Base-by-base conservation (phyloP, 2,329 filamentous ascomycete genomes). In the Aureobasidium melanogenum region DNA sequence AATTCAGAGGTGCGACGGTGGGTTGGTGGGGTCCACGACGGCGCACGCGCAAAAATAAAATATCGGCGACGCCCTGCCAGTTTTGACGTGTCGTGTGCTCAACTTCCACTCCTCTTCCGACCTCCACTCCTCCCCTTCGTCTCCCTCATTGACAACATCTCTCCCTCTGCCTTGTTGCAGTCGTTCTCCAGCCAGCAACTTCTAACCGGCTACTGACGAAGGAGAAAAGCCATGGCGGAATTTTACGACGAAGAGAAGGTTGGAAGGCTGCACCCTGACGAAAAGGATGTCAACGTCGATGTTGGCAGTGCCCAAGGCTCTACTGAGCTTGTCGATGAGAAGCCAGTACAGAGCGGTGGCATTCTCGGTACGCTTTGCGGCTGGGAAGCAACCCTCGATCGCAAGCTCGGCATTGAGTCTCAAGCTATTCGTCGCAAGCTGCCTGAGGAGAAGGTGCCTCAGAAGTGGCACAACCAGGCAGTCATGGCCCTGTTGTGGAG, bases 341-440 rank as follows among this genome's bases (percentile, higher is more conserved):
- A 60, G 22, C 58, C 52, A 34, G 58, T 43, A 0, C 51, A 65
- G n/a, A 61, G 67, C 38, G 66, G 64, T 51, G 70, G 70, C 36
- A 65, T 74, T 39, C 66, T 74, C 19, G 60, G 66, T 41, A 67
- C 67, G 6, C 61, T 79, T 60, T 69, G 73, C 32, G 57, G 64
- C 34, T 68, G 72, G 44, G 77, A 79, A 64, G 70, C 73, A 46
- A 71, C 71, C 66, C 70, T 80, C 48, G 78, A 79, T 66, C 68
- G 68, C 47, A 77, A 76, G 65, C 69, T 79, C 62, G 76, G 76
- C 24, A 74, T 80, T 52, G 78, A 80, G 66, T 77, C 75, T 3
- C 75, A 78, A 63, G 78, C 78, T 24, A 75, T 80, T 32, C 76
- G 79, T 61, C 74, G 77, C 9, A 78, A 72, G 55, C 59, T 78